phyloP scores from a whole-genome alignment of 257 asterid genomes.

The Nicotiana undulata region DNA sequence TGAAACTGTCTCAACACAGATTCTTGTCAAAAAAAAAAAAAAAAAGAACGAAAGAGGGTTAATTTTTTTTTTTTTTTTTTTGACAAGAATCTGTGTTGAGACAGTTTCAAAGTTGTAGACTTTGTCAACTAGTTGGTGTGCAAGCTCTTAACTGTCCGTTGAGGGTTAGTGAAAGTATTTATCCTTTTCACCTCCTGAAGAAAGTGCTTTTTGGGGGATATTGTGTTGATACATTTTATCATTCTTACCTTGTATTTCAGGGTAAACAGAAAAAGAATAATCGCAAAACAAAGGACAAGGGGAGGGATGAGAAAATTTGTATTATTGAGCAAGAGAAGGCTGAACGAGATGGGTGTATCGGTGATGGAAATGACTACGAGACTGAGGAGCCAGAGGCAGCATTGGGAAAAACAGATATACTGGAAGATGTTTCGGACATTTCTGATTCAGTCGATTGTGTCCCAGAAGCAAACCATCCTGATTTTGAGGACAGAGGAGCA shows the following conservation, averaged over 20 bases:
- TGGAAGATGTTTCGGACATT: constrained; percentile 69
- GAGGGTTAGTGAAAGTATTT: not conserved
- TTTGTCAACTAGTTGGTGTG: not conserved
- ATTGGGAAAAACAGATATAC: constrained; percentile 37
- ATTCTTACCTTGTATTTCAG: constrained; percentile 29
- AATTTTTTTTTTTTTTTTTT: too few species aligned
- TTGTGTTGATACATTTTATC: constrained; percentile 1
- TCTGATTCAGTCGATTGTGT: constrained; percentile 68
- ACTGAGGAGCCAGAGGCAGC: constrained; percentile 30
- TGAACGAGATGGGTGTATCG: constrained; percentile 35
- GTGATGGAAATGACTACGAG: constrained; percentile 26
- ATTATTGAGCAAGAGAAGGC: constrained; percentile 27
- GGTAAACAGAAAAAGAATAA: constrained; percentile 72
- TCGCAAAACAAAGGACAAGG: constrained; percentile 69
- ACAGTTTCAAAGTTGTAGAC: not conserved
- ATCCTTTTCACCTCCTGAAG: not conserved
- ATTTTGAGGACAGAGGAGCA: constrained; percentile 56
- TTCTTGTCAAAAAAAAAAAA: not conserved
- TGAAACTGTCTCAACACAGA: not conserved
- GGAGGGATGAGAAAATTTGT: constrained; percentile 44
- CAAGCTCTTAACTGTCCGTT: not conserved
- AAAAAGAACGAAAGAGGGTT: not conserved
- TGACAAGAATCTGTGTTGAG: not conserved
- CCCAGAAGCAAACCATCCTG: constrained; percentile 45
- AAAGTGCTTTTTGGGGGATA: not conserved